phyloP scores from a whole-genome alignment of 108 stramenopile genomes.

The Pseudonitzschia delicatissima region DNA sequence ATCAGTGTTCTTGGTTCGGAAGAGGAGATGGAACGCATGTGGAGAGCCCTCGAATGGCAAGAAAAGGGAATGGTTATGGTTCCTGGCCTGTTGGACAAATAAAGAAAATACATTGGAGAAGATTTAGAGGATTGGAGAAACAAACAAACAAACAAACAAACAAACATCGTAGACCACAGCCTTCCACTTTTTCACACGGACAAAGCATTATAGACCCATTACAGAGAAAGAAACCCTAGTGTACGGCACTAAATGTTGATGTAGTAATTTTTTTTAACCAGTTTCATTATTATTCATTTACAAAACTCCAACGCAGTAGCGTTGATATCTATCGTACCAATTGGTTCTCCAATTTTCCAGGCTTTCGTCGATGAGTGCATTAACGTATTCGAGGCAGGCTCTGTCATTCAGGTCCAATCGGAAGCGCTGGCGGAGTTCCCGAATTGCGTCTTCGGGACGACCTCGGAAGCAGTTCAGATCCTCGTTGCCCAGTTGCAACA shows the following conservation, averaged over 20 bases:
- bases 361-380: slow-evolving; percentile 86
- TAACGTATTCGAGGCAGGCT: slow-evolving; percentile 83
- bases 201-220: too few relatives aligned
- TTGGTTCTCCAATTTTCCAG: slow-evolving; percentile 93
- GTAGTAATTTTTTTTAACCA: too few relatives aligned
- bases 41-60: slow-evolving; percentile 81
- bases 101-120: background rate
- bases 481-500: slow-evolving; percentile 91
- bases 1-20: slow-evolving; percentile 79
- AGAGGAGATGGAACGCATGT: slow-evolving; percentile 94
- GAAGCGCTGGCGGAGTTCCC: slow-evolving; percentile 80
- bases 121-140: background rate
- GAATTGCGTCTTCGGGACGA: slow-evolving; percentile 80
- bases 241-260: too few relatives aligned
- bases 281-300: too few relatives aligned
- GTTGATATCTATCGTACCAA: slow-evolving; percentile 96
- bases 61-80: slow-evolving; percentile 96
- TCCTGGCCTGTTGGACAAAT: slow-evolving; percentile 64
- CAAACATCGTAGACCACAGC: too few relatives aligned
- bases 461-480: slow-evolving; percentile 94
- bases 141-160: background rate
- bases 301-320: slow-evolving; percentile 90
- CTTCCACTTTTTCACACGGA: too few relatives aligned
- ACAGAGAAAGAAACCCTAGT: too few relatives aligned
- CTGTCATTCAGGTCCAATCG: slow-evolving; percentile 75